A percentile compares a stretch with the other conserved stretches of the same genome.
These are phyloP conservation scores for Nymphaea colorata DNA, from an alignment of 164 flowering plant species.

Conservation along the genomic window DNA sequence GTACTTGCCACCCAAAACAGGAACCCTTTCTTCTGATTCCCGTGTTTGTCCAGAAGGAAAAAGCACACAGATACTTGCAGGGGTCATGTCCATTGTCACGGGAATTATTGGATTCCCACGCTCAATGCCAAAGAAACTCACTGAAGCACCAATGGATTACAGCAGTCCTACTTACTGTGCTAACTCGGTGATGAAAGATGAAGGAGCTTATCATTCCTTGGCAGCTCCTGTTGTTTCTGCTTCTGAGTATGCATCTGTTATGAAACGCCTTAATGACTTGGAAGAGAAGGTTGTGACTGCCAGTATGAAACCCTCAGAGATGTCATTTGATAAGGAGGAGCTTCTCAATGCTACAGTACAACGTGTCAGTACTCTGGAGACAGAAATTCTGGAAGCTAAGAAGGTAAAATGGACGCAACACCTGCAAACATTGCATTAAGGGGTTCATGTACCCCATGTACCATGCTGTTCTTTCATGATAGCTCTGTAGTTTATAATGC, in stretches of 20 bases:
- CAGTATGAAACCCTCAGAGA: constrained; percentile 58
- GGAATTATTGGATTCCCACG: constrained; percentile 34
- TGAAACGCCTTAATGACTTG: constrained; percentile 60
- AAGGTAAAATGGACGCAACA: constrained; percentile 27
- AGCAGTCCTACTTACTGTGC: constrained; percentile 12
- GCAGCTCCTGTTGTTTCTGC: constrained; percentile 26
- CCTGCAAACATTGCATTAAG: too few relatives aligned
- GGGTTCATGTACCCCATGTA: not conserved
- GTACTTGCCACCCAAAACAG: too few relatives aligned
- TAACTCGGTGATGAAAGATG: constrained; percentile 13
- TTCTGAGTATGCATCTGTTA: constrained; percentile 26
- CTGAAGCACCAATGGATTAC: constrained; percentile 8
- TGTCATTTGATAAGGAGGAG: constrained; percentile 89
- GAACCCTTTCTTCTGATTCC: too few relatives aligned
- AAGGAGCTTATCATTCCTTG: constrained; percentile 24
- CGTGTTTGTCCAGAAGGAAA: constrained; percentile 5
- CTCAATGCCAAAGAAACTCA: constrained; percentile 38
- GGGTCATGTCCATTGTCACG: constrained; percentile 50
- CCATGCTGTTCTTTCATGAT: not conserved
- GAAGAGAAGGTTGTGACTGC: constrained; percentile 65
- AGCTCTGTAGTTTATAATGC: not conserved
- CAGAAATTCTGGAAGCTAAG: constrained; percentile 76
- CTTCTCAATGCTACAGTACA: constrained; percentile 83
- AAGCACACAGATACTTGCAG: constrained; percentile 23
- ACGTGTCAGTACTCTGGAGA: constrained; percentile 87